phyloP scores from a whole-genome alignment of 441 rosid species.

The Arabidopsis hybrid region DNA sequence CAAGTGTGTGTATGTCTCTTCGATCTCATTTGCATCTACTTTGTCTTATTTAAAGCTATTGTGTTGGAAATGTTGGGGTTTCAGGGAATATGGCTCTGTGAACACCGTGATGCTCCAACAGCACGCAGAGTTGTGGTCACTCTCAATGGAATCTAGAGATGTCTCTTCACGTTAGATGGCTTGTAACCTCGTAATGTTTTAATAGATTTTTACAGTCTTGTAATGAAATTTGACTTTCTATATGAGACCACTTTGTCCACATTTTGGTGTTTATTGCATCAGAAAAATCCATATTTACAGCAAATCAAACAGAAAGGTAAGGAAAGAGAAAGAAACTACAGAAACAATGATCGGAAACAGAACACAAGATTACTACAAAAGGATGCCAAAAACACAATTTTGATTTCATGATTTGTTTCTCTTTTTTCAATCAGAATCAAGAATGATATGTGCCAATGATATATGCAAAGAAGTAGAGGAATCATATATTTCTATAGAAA shows the following conservation, averaged over 20 bases:
- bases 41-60: slow-evolving; percentile 4
- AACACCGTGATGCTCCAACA: slow-evolving; percentile 88
- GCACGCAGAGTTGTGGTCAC: slow-evolving; percentile 85
- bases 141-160: slow-evolving; percentile 72
- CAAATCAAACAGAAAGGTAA: neutral
- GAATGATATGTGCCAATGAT: neutral
- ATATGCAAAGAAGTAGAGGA: slow-evolving; percentile 14
- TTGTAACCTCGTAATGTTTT: slow-evolving; percentile 27
- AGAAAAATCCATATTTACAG: slow-evolving; percentile 9
- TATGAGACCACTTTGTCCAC: slow-evolving; percentile 6
- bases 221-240: neutral
- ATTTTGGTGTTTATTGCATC: slow-evolving; percentile 11
- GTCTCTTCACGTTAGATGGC: slow-evolving; percentile 20
- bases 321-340: neutral
- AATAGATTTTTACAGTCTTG: slow-evolving; percentile 13
- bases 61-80: slow-evolving; percentile 37
- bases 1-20: neutral
- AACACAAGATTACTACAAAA: neutral
- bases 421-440: neutral
- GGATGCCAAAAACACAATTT: neutral
- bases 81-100: slow-evolving; percentile 97
- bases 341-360: slow-evolving; percentile 1
- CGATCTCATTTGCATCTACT: slow-evolving; percentile 14
- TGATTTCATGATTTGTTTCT: neutral
- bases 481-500: slow-evolving; percentile 22